Percentiles rank a stretch among this genome's conserved stretches.
Evolutionary conservation across 768 basidiomycete species (phyloP).

Genomic region (Leccinum fibrillosum): DNA sequence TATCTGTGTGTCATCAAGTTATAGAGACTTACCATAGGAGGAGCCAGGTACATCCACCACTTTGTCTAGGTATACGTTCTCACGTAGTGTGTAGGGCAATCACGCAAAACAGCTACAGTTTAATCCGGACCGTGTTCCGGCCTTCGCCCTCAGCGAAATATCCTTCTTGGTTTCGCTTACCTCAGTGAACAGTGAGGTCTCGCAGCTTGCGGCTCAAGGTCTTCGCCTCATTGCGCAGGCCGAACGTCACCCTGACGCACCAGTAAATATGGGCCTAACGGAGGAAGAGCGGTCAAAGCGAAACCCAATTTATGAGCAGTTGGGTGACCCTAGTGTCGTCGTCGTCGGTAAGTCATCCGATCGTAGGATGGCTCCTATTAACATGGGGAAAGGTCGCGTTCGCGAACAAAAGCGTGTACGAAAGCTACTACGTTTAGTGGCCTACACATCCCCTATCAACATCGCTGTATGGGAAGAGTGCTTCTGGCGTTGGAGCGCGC

Average conservation of each 20-base stretch:
- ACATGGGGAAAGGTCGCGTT: slow-evolving; percentile 54
- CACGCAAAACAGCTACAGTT: slow-evolving; percentile 50
- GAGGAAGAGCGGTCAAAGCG: slow-evolving; percentile 67
- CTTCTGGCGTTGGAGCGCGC: slow-evolving; percentile 67
- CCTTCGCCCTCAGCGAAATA: slow-evolving; percentile 69
- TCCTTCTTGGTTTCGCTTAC: slow-evolving; percentile 69
- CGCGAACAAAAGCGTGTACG: slow-evolving; percentile 79
- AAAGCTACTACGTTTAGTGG: slow-evolving; percentile 61
- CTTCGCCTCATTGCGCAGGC: slow-evolving; percentile 66
- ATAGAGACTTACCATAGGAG: slow-evolving; percentile 53
- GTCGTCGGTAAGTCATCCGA: slow-evolving; percentile 55
- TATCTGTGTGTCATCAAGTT: slow-evolving; percentile 57
- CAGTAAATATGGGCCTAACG: slow-evolving; percentile 45
- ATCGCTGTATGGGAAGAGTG: slow-evolving; percentile 82
- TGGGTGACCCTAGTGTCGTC: slow-evolving; percentile 71
- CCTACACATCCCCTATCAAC: slow-evolving; percentile 62
- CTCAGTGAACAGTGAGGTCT: slow-evolving; percentile 64
- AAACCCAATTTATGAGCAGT: slow-evolving; percentile 71
- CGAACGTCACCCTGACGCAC: slow-evolving; percentile 60
- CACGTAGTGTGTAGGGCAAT: slow-evolving; percentile 31
- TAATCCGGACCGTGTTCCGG: slow-evolving; percentile 51
- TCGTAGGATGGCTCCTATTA: neutral
- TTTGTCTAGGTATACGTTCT: neutral
- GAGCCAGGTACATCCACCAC: slow-evolving; percentile 39
- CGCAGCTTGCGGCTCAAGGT: slow-evolving; percentile 63